Evolutionary conservation across 2,329 filamentous ascomycete genomes (phyloP).

Genomic region (Teratosphaeria nubilosa): DNA sequence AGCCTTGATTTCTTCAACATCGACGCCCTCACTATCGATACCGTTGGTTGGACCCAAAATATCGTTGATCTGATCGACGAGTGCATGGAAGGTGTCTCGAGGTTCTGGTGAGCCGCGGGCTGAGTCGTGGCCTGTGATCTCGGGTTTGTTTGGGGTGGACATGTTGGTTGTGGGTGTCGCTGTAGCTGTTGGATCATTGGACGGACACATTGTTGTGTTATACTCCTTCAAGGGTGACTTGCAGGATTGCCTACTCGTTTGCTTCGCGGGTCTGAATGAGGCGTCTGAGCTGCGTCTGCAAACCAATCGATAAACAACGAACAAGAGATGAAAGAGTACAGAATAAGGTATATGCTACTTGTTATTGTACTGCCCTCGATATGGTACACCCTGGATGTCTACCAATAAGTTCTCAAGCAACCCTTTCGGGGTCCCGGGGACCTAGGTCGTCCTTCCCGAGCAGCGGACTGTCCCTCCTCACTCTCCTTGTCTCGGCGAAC

Average conservation of each 20-base stretch:
- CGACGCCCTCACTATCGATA: constrained; percentile 69
- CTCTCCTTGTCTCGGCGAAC: background rate
- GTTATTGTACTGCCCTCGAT: background rate
- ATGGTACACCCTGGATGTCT: background rate
- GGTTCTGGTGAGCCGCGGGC: constrained; percentile 18
- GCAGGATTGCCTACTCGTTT: background rate
- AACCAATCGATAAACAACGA: background rate
- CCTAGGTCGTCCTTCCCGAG: background rate
- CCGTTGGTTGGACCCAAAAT: constrained; percentile 72
- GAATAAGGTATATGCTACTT: background rate
- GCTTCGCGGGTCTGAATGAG: background rate
- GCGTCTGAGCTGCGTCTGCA: background rate
- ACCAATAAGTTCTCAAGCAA: background rate
- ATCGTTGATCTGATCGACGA: constrained; percentile 48
- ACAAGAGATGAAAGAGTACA: background rate
- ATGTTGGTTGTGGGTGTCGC: background rate
- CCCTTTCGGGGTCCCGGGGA: background rate
- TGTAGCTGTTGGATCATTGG: background rate
- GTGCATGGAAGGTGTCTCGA: constrained; percentile 13
- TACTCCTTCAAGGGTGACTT: background rate
- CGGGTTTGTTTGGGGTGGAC: background rate
- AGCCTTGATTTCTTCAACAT: constrained; percentile 58
- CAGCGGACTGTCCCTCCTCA: background rate
- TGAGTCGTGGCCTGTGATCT: constrained; percentile 12
- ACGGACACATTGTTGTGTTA: background rate